A percentile compares a stretch with the other conserved stretches of the same genome.
Evolutionary conservation across 2,329 filamentous ascomycete genomes (phyloP).

Genomic region (Simplicillium aogashimaense): DNA sequence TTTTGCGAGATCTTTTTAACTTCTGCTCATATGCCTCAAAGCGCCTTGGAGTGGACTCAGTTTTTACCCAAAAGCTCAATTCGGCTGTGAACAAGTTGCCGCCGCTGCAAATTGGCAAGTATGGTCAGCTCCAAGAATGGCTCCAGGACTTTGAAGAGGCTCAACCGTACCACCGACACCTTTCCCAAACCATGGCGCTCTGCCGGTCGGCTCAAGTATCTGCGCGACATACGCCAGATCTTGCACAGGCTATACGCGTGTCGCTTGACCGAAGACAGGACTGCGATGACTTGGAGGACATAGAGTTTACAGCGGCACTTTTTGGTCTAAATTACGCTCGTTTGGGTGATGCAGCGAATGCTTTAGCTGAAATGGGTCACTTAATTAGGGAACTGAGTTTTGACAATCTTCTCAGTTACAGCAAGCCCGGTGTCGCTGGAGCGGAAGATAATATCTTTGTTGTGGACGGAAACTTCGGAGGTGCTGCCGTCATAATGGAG

Average conservation of each 20-base stretch:
- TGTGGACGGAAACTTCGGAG: constrained; percentile 5
- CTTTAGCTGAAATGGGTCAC: constrained; percentile 4
- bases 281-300: constrained; percentile 4
- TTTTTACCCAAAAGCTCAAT: background rate
- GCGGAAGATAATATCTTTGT: constrained; percentile 6
- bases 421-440: constrained; percentile 4
- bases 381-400: constrained; percentile 6
- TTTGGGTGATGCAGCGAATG: constrained; percentile 4
- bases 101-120: constrained; percentile 5
- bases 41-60: background rate
- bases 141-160: constrained; percentile 7
- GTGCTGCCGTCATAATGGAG: constrained; percentile 5
- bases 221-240: constrained; percentile 1
- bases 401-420: constrained; percentile 7
- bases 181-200: constrained; percentile 5
- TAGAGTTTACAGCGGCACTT: constrained; percentile 6
- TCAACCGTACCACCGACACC: constrained; percentile 6
- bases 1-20: constrained; percentile 6
- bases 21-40: constrained; percentile 2
- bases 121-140: constrained; percentile 6
- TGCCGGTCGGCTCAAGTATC: constrained; percentile 6
- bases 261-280: constrained; percentile 5
- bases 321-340: constrained; percentile 6
- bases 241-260: constrained; percentile 4
- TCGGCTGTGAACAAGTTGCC: constrained; percentile 3